Conservation (phyloP, 805 yeast genomes). For the Candida anglica region DNA sequence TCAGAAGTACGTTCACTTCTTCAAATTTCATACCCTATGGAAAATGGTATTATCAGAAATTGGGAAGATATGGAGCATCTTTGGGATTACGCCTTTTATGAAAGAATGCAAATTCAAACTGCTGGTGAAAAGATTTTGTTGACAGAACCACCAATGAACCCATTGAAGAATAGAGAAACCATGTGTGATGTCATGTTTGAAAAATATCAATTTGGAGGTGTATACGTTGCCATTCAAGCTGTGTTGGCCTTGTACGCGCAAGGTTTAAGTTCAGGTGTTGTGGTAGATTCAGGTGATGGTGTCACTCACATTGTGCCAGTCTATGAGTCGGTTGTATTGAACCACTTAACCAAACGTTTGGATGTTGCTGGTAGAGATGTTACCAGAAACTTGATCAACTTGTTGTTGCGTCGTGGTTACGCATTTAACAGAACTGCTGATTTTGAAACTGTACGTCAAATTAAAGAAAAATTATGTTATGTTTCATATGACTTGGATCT, state of each 20-base stretch:
- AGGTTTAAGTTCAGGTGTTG: slow-evolving; percentile 95
- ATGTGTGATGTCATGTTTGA: slow-evolving; percentile 95
- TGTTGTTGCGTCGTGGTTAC: slow-evolving; percentile 91
- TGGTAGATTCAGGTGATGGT: slow-evolving; percentile 98
- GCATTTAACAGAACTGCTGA: slow-evolving; percentile 98
- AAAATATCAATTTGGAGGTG: slow-evolving; percentile 85
- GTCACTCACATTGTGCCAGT: slow-evolving; percentile 98
- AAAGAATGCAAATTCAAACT: slow-evolving; percentile 76
- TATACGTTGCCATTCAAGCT: slow-evolving; percentile 94
- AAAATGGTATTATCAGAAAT: slow-evolving; percentile 92
- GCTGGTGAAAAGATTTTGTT: slow-evolving; percentile 74
- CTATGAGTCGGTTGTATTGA: slow-evolving; percentile 93
- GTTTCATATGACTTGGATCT: slow-evolving; percentile 91
- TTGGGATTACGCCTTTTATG: slow-evolving; percentile 97
- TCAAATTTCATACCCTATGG: slow-evolving; percentile 97
- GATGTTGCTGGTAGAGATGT: slow-evolving; percentile 99
- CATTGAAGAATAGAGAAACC: slow-evolving; percentile 79
- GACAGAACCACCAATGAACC: slow-evolving; percentile 99
- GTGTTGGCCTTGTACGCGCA: slow-evolving; percentile 97
- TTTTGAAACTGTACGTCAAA: slow-evolving; percentile 97
- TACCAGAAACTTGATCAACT: slow-evolving; percentile 89
- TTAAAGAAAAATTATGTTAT: slow-evolving; percentile 93
- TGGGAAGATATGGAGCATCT: slow-evolving; percentile 99
- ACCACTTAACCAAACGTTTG: slow-evolving; percentile 85
- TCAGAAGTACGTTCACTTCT: slow-evolving; percentile 82